These are phyloP conservation scores for Tremella yokohamensis DNA, from an alignment of 768 basidiomycete genomes.

Conservation along the genomic window DNA sequence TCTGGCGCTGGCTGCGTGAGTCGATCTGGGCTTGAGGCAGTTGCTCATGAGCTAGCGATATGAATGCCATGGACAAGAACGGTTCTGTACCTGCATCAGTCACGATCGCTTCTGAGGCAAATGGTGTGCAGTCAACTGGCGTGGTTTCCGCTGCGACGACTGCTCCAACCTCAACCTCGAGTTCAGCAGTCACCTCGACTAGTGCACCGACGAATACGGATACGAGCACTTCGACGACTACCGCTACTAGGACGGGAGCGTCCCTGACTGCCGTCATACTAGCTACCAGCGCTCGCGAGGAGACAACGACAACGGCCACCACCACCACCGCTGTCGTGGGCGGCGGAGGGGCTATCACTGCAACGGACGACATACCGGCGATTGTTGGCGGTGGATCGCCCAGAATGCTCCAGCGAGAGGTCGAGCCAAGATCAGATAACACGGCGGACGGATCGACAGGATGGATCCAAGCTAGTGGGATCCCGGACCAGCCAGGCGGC, in stretches of 20 bases:
- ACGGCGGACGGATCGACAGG: not conserved
- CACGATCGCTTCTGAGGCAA: not conserved
- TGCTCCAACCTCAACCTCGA: not conserved
- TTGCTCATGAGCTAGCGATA: constrained; percentile 1
- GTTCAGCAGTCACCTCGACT: not conserved
- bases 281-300: not conserved
- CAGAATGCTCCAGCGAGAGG: not conserved
- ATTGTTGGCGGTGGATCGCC: not conserved
- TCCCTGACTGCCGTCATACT: not conserved
- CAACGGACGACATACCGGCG: not conserved
- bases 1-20: constrained; percentile 33
- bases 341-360: not conserved
- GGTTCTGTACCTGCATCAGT: not conserved
- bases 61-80: not conserved
- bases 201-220: not conserved
- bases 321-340: not conserved
- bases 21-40: not conserved
- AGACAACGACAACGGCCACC: not conserved
- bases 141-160: not conserved
- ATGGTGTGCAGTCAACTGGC: not conserved
- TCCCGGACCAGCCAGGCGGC: constrained; percentile 1
- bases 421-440: no score
- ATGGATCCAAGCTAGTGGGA: not conserved
- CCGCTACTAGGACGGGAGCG: not conserved
- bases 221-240: not conserved